phyloP scores from a whole-genome alignment of 2,329 filamentous ascomycete species.

The Aspergillus novofumigatus region DNA sequence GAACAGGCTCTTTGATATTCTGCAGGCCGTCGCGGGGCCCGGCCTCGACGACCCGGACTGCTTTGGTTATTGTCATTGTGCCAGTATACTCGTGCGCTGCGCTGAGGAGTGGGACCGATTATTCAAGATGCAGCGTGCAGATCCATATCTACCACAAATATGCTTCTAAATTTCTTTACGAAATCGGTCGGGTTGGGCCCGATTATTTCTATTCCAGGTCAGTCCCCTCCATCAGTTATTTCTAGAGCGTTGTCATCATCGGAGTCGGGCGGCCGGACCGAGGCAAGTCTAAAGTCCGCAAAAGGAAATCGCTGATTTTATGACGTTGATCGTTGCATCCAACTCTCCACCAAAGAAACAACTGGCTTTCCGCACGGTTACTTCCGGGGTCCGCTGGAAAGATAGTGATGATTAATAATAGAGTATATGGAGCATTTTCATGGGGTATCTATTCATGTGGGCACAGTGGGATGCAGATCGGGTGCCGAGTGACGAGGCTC shows the following conservation, averaged over 20 bases:
- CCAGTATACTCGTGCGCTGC: neutral
- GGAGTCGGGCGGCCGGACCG: neutral
- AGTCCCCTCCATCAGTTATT: neutral
- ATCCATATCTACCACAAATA: neutral
- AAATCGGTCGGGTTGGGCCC: neutral
- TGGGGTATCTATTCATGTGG: too few relatives aligned
- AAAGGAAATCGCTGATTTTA: neutral
- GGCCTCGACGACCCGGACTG: conserved; percentile 69
- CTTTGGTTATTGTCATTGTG: neutral
- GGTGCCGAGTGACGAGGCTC: neutral
- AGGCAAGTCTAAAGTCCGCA: neutral
- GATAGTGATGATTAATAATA: too few relatives aligned
- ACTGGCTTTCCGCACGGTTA: neutral
- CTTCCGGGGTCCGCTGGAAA: neutral
- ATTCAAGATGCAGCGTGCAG: neutral
- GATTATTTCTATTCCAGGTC: neutral
- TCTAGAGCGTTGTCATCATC: neutral
- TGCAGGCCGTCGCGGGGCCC: conserved; percentile 83
- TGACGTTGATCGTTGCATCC: neutral
- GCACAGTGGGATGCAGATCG: neutral
- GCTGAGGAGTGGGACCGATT: neutral
- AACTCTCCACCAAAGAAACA: neutral
- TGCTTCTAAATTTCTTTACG: neutral
- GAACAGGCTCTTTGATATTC: conserved; percentile 71
- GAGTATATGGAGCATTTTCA: neutral